phyloP scores from a whole-genome alignment of 768 basidiomycete genomes.

The Lactifluus subvellereus region DNA sequence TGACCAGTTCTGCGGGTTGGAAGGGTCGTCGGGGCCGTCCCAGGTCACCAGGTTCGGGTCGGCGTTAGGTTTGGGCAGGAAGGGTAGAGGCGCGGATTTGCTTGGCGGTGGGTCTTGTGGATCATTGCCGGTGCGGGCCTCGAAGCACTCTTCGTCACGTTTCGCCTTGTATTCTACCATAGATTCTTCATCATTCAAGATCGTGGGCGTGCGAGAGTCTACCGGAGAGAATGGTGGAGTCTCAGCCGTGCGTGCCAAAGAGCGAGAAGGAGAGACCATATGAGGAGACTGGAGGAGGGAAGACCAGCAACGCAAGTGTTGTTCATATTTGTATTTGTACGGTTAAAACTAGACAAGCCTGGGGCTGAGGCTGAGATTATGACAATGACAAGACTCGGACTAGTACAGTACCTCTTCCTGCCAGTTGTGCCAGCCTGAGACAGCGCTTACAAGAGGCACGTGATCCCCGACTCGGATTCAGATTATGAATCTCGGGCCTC shows the following conservation, averaged over 20 bases:
- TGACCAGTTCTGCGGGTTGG: slow-evolving; percentile 25
- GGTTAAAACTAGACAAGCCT: background rate
- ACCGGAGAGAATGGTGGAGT: background rate
- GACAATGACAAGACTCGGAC: too few relatives aligned
- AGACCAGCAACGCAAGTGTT: too few relatives aligned
- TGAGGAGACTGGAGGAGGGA: background rate
- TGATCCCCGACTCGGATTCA: too few relatives aligned
- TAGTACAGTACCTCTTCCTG: too few relatives aligned
- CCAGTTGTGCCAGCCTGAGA: too few relatives aligned
- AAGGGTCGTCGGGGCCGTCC: slow-evolving; percentile 20
- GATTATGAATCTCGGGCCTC: too few relatives aligned
- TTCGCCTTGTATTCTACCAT: background rate
- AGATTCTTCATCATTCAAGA: background rate
- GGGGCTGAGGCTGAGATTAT: too few relatives aligned
- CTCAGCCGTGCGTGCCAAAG: background rate
- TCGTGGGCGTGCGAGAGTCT: background rate
- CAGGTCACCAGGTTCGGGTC: slow-evolving; percentile 20
- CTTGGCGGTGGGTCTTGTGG: background rate
- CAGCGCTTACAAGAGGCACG: too few relatives aligned
- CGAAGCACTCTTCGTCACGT: background rate
- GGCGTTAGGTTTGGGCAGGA: slow-evolving; percentile 2
- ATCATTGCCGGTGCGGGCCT: too few relatives aligned
- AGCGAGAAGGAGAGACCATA: background rate
- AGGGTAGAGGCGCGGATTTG: background rate
- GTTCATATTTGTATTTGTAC: slow-evolving; percentile 5